Evolutionary conservation across 495 filamentous ascomycete species (phyloP).

Genomic region (Hamigera avellanea): DNA sequence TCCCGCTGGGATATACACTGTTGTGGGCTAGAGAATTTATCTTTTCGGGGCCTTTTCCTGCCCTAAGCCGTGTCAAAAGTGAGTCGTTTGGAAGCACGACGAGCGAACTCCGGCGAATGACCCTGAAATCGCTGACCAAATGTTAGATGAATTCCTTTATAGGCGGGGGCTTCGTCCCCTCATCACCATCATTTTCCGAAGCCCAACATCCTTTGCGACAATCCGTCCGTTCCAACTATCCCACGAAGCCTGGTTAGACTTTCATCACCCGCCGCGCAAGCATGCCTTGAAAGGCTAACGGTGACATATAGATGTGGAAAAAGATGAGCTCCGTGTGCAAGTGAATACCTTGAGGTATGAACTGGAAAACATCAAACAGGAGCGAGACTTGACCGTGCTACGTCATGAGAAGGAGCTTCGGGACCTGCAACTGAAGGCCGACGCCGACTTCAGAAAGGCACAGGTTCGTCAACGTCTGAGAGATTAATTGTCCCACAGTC

Average conservation of each 20-base stretch:
- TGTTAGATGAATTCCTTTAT: too few relatives aligned
- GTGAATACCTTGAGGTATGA: conserved; percentile 60
- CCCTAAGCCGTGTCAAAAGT: too few relatives aligned
- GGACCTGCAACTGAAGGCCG: conserved; percentile 59
- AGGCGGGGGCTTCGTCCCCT: conserved; percentile 19
- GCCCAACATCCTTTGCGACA: conserved; percentile 17
- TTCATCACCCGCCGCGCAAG: not conserved
- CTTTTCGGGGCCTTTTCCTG: too few relatives aligned
- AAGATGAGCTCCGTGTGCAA: conserved; percentile 58
- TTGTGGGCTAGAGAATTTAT: too few relatives aligned
- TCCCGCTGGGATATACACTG: too few relatives aligned
- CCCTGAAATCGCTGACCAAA: too few relatives aligned
- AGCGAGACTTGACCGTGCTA: conserved; percentile 65
- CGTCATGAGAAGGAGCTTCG: conserved; percentile 75
- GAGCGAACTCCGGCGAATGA: too few relatives aligned
- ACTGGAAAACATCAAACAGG: conserved; percentile 65
- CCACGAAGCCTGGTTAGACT: conserved; percentile 16
- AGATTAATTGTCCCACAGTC: too few relatives aligned
- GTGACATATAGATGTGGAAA: conserved; percentile 35
- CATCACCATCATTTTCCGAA: conserved; percentile 18
- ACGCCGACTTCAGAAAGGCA: conserved; percentile 73
- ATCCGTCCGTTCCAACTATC: conserved; percentile 17
- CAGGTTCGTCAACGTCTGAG: too few relatives aligned
- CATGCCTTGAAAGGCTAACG: conserved; percentile 6
- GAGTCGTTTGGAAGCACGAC: too few relatives aligned